These are phyloP conservation scores for Trichoderma atrobrunneum DNA, from an alignment of 2,329 filamentous ascomycete genomes.

Conservation along the genomic window DNA sequence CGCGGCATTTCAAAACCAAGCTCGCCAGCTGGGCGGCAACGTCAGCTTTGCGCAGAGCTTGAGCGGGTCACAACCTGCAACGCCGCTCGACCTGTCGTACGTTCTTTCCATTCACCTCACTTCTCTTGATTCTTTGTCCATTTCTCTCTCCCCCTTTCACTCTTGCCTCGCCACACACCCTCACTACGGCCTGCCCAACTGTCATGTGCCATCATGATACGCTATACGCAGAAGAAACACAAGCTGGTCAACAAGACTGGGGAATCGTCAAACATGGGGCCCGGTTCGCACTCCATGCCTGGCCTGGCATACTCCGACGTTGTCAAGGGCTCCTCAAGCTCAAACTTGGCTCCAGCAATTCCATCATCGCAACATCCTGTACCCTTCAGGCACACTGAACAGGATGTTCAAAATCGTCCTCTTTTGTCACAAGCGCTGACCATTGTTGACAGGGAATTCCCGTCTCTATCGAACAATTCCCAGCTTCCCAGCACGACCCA, in stretches of 20 bases:
- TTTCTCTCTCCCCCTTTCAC: neutral
- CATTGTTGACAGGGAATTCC: conserved; percentile 55
- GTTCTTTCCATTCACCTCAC: conserved; percentile 36
- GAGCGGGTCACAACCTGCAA: conserved; percentile 59
- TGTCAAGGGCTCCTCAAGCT: conserved; percentile 31
- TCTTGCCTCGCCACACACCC: neutral
- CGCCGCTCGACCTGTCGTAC: conserved; percentile 63
- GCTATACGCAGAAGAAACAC: conserved; percentile 16
- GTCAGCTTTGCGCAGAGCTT: conserved; percentile 66
- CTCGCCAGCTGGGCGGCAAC: conserved; percentile 56
- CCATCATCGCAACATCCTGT: neutral
- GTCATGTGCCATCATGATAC: conserved; percentile 7
- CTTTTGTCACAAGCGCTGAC: neutral
- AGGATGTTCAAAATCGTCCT: neutral
- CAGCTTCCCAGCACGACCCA: conserved; percentile 50
- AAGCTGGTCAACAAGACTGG: conserved; percentile 20
- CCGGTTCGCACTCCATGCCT: neutral
- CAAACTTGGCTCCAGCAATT: neutral
- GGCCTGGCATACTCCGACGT: conserved; percentile 31
- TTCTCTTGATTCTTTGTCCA: neutral
- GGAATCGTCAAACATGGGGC: neutral
- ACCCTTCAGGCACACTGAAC: neutral
- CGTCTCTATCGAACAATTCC: conserved; percentile 61
- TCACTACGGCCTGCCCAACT: neutral
- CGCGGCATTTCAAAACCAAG: conserved; percentile 51